Base-by-base conservation (phyloP, 2,329 filamentous ascomycete genomes). In the Bipolaris bicolor region DNA sequence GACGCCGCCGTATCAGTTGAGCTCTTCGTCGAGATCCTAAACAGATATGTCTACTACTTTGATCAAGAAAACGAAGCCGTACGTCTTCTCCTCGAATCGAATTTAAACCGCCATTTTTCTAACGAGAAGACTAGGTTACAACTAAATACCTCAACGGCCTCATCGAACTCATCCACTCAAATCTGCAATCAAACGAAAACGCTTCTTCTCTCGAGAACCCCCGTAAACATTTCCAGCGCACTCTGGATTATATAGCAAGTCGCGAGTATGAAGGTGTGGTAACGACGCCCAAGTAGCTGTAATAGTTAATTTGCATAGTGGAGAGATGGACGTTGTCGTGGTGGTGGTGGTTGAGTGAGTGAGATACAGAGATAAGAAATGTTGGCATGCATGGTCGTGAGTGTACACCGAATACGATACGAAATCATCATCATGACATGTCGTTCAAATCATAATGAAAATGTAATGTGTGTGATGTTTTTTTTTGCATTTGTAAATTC, bases 11-110 rank as follows among this genome's bases (percentile, higher is more conserved):
- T 97, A 3, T 97, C 92, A 2, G 95, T 99, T 45, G 96, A 99
- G 79, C 84, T 99, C 47, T 99, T 99, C 78, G 94, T 99, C 55
- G 95, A 99, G 80, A 99, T 99, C 62, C 81, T 99, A 54, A 97
- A 99, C 77, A 88, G 95, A 77, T 99, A 99, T 75, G 93, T 98
- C 51, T 99, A 99, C 78, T 99, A 98, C 81, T 99, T 97, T 80
- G 95, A 99, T 77, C 94, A 99, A 77, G 92, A 97, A 75, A 99
- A 99, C 78, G 95, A 99, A 79, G 93, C 93, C 65, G 95, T 86
- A 77, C 78, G 83, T 77, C 16, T 29, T 29, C 10, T 22, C 1
- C 29, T 34, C 1, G 33, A 24, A 15, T 49, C 26, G 9, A 10
- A 29, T 10, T 3, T 10, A 29, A 9, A 29, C 9, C 7, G 1